Evolutionary conservation across 2,329 filamentous ascomycete genomes (phyloP).

Genomic region (Colletotrichum sp.): DNA sequence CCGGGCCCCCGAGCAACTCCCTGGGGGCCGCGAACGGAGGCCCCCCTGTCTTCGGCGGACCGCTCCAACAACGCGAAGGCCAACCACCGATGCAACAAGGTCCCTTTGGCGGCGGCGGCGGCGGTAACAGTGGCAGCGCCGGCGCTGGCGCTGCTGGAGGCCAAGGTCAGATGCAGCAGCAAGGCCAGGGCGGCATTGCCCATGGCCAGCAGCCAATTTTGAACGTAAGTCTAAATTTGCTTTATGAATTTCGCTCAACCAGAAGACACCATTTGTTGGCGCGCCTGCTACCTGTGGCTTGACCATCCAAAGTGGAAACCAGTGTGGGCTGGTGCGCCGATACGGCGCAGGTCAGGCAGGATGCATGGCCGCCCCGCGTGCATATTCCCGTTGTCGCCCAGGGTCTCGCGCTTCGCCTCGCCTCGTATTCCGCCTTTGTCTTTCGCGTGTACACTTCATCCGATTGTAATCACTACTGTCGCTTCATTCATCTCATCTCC

Average conservation of each 20-base stretch:
- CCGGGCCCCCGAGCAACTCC: slow-evolving; percentile 55
- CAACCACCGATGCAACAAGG: slow-evolving; percentile 64
- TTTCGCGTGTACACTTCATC: neutral
- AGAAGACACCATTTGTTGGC: neutral
- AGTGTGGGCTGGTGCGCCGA: slow-evolving; percentile 18
- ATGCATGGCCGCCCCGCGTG: slow-evolving; percentile 8
- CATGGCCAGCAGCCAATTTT: slow-evolving; percentile 71
- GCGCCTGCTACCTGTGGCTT: slow-evolving; percentile 7
- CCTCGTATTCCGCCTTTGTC: neutral
- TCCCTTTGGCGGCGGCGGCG: slow-evolving; percentile 42
- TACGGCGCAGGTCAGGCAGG: slow-evolving; percentile 17
- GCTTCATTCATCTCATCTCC: neutral
- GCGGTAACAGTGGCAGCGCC: slow-evolving; percentile 34
- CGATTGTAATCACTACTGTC: neutral
- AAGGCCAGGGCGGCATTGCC: slow-evolving; percentile 15
- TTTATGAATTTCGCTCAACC: neutral
- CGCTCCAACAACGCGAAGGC: slow-evolving; percentile 64
- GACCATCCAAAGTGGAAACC: slow-evolving; percentile 20
- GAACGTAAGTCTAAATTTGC: slow-evolving; percentile 56
- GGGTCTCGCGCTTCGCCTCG: neutral
- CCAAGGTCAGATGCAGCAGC: slow-evolving; percentile 73
- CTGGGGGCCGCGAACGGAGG: slow-evolving; percentile 65
- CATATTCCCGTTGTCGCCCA: neutral
- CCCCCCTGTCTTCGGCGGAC: slow-evolving; percentile 72
- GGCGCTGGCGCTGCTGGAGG: slow-evolving; percentile 49